These are phyloP conservation scores for Colletotrichum phormii DNA, from an alignment of 2,329 filamentous ascomycete species.

Conservation along the genomic window DNA sequence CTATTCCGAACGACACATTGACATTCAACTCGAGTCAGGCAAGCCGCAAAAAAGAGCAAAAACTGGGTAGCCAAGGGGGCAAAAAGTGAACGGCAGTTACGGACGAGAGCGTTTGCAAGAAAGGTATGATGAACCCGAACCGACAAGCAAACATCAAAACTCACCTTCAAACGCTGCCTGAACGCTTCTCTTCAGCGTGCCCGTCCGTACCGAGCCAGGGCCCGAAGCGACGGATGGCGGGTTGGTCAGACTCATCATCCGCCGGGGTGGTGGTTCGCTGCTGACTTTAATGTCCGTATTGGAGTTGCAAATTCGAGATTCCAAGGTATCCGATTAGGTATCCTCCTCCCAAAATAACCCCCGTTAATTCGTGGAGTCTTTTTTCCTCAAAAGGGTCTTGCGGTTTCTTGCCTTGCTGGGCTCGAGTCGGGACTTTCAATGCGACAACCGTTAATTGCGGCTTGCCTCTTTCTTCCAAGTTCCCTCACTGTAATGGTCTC, in stretches of 20 bases:
- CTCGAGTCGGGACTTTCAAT: constrained; percentile 3
- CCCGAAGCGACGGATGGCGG: constrained; percentile 62
- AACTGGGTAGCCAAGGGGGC: constrained; percentile 1
- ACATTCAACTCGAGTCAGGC: constrained; percentile 29
- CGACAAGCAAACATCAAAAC: constrained; percentile 40
- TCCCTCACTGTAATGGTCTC: background rate
- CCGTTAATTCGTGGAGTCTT: background rate
- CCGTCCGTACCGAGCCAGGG: constrained; percentile 57
- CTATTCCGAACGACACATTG: constrained; percentile 15
- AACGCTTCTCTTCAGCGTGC: constrained; percentile 66
- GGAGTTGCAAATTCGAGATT: constrained; percentile 7
- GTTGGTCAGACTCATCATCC: constrained; percentile 65
- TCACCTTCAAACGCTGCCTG: constrained; percentile 72
- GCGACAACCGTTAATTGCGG: background rate
- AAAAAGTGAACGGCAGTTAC: background rate
- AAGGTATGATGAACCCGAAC: background rate
- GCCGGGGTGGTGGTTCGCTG: constrained; percentile 12
- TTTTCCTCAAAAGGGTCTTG: background rate
- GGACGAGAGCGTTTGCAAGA: background rate
- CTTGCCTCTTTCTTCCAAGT: background rate
- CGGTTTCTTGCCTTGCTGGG: constrained; percentile 7
- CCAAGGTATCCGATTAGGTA: constrained; percentile 4
- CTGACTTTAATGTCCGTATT: constrained; percentile 19
- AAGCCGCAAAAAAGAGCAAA: constrained; percentile 13
- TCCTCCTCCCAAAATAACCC: constrained; percentile 1